Conservation (phyloP, 2,329 filamentous ascomycete genomes). For the Aspergillus sp. region DNA sequence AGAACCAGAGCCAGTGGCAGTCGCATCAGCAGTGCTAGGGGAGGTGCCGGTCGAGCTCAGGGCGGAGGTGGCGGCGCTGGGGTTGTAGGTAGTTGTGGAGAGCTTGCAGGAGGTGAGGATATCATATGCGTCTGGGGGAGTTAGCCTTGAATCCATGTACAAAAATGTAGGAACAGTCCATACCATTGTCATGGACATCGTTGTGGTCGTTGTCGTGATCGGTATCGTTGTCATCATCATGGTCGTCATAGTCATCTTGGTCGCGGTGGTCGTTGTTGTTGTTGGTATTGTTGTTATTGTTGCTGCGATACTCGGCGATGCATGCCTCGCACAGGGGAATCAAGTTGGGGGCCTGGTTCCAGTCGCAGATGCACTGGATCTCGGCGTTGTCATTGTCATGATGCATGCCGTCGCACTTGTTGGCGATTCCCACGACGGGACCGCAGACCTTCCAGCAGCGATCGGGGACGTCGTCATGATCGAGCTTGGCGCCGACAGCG, state of each 20-base stretch:
- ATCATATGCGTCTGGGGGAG: slow-evolving; percentile 26
- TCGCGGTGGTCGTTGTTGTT: slow-evolving; percentile 17
- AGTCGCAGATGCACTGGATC: slow-evolving; percentile 28
- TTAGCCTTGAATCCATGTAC: slow-evolving; percentile 8
- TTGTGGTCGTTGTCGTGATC: slow-evolving; percentile 11
- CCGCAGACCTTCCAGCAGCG: slow-evolving; percentile 27
- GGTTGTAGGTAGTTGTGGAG: slow-evolving; percentile 26
- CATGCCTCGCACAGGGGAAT: slow-evolving; percentile 33
- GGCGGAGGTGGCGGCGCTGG: slow-evolving; percentile 21
- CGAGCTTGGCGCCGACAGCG: slow-evolving; percentile 24
- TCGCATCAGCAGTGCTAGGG: not conserved
- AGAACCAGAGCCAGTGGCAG: not conserved
- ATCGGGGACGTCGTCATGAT: slow-evolving; percentile 27
- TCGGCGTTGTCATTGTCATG: slow-evolving; percentile 23
- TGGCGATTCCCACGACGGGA: slow-evolving; percentile 21
- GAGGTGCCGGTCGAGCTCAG: slow-evolving; percentile 5
- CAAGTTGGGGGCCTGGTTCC: slow-evolving; percentile 23
- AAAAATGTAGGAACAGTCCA: not conserved
- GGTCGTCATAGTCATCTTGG: slow-evolving; percentile 11
- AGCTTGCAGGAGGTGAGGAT: slow-evolving; percentile 29
- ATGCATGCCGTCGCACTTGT: slow-evolving; percentile 23
- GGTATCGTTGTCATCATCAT: slow-evolving; percentile 16
- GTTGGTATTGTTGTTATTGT: slow-evolving; percentile 10
- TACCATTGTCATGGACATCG: slow-evolving; percentile 28
- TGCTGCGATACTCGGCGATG: slow-evolving; percentile 25